Base-by-base conservation (phyloP, 192 early-diverging fungal species). In the Linnemannia elongata region DNA sequence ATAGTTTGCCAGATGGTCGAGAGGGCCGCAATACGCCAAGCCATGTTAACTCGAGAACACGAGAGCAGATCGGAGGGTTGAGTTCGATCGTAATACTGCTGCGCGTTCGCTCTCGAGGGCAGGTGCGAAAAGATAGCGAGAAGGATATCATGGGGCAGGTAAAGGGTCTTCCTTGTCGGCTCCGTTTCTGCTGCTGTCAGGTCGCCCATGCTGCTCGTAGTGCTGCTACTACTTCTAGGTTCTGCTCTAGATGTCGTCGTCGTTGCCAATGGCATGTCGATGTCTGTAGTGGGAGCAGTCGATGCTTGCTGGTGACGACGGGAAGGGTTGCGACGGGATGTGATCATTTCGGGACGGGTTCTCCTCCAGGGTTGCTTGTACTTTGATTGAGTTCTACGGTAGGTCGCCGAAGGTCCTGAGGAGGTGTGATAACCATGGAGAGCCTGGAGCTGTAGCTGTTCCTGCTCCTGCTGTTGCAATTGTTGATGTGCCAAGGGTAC, bases 41-140 rank as follows among this genome's bases (percentile, higher is more conserved):
- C 85, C 85, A 87, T 87, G 47, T 78, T 87, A n/a, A 87, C 85
- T 22, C 85, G 76, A n/a, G 85, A 87, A 44, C 85, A 87, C 7
- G 85, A 24, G 18, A 87, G 33, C 7, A 87, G 66, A 74, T 87
- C 85, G 0, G 85, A 87, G 5, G 85, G 85, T 33, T 87, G 85
- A 1, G 38, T 18, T 9, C 72, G 79, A 76, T 87, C 85, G 39
- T 81, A 87, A 47, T 87, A 87, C 52, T 87, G 85, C 41, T 87
- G 85, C 12, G 85, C 85, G 38, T 81, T 77, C 22, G 85, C 79
- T 22, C 85, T 71, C 1, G 79, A 42, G 1, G 75, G 85, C 8
- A 81, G 76, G 75, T 87, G 80, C 4, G 85, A 81, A 47, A 87
- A 78, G 71, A 87, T 87, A 39, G 79, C 79, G 42, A 87, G 80